Conservation (phyloP, 192 early-diverging fungal species). For the Globomyces pollinis-pini region DNA sequence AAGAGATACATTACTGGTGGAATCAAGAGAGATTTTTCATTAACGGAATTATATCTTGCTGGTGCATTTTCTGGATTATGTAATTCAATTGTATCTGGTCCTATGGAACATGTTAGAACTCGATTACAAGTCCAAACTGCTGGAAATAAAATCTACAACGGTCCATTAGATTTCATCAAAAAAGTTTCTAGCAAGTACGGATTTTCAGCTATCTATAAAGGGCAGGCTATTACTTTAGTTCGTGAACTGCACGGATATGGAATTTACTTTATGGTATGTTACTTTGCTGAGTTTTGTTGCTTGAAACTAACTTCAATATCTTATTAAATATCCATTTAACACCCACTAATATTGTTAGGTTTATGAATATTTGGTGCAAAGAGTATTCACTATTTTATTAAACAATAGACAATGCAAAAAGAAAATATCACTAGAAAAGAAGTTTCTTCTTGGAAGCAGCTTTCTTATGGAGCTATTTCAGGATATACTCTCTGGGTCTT, state of each 20-base stretch:
- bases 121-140: slow-evolving; percentile 82
- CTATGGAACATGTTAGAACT: slow-evolving; percentile 93
- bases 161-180: slow-evolving; percentile 77
- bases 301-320: too few species aligned
- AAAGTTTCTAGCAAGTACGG: slow-evolving; percentile 74
- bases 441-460: slow-evolving; percentile 69
- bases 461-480: slow-evolving; percentile 71
- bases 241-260: slow-evolving; percentile 92
- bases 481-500: slow-evolving; percentile 81
- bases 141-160: slow-evolving; percentile 23
- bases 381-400: slow-evolving; percentile 18
- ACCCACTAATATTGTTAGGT: too few species aligned
- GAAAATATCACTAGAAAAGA: slow-evolving; percentile 56
- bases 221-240: slow-evolving; percentile 73
- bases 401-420: slow-evolving; percentile 42
- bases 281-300: too few species aligned
- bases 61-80: slow-evolving; percentile 82
- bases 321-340: too few species aligned
- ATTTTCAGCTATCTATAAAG: slow-evolving; percentile 79
- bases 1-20: slow-evolving; percentile 65
- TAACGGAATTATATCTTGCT: slow-evolving; percentile 73
- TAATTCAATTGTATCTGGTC: slow-evolving; percentile 80
- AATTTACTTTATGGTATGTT: slow-evolving; percentile 87
- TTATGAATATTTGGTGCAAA: slow-evolving; percentile 85
- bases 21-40: slow-evolving; percentile 43